phyloP scores from a whole-genome alignment of 441 rosid genomes.

The Populus tomentosa region DNA sequence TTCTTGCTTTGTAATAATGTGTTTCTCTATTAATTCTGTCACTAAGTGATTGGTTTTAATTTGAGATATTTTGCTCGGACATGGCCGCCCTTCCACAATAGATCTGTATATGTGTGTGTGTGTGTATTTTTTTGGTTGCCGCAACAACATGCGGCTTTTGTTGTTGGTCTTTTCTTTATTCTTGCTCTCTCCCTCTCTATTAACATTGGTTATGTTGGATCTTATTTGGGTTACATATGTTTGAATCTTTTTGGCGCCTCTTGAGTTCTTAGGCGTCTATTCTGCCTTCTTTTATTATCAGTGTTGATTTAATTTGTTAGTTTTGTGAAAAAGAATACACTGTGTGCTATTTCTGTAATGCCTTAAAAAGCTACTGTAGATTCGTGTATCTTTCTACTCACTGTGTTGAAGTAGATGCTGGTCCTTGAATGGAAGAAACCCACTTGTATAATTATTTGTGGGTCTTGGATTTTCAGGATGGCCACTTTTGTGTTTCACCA shows the following conservation, averaged over 20 bases:
- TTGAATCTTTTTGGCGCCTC: neutral
- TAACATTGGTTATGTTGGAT: neutral
- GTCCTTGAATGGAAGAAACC: neutral
- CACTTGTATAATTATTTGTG: neutral
- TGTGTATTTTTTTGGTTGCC: neutral
- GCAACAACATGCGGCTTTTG: neutral
- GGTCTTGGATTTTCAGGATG: constrained; percentile 45
- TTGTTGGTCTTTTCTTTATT: neutral
- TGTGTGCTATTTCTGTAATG: neutral
- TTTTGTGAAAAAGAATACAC: constrained; percentile 6
- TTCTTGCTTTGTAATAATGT: neutral
- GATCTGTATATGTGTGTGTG: neutral
- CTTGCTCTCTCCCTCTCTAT: neutral
- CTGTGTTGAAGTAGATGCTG: neutral
- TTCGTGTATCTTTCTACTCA: neutral
- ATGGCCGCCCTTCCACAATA: neutral
- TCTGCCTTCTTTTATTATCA: neutral
- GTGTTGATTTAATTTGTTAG: neutral
- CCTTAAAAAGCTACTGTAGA: neutral
- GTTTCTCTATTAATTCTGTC: neutral
- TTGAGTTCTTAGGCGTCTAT: neutral
- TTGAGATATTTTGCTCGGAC: neutral
- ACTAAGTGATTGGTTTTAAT: neutral
- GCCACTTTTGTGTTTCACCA: constrained; percentile 48
- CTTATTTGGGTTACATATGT: neutral